Percentiles rank a stretch among this genome's conserved stretches.
These are phyloP conservation scores for Thermomucor indicae-seudaticae DNA, from an alignment of 371 early-diverging fungal genomes.

Conservation along the genomic window DNA sequence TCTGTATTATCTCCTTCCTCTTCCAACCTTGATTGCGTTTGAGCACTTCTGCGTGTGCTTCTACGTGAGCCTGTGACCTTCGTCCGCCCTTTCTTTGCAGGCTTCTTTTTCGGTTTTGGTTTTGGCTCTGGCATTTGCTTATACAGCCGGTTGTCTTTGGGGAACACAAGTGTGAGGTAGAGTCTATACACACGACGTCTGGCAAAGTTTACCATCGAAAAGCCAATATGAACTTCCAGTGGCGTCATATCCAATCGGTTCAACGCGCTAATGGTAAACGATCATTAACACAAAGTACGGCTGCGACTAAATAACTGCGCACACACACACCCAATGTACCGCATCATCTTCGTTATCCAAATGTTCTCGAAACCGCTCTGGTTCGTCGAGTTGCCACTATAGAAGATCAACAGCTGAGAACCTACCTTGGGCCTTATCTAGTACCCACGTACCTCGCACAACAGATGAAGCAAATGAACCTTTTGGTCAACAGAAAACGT, in stretches of 20 bases:
- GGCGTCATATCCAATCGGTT: slow-evolving; percentile 68
- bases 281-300: not conserved
- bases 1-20: slow-evolving; percentile 22
- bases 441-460: slow-evolving; percentile 37
- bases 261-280: slow-evolving; percentile 52
- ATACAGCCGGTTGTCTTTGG: slow-evolving; percentile 66
- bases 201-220: slow-evolving; percentile 60
- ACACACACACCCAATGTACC: slow-evolving; percentile 55
- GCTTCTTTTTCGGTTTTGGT: slow-evolving; percentile 19
- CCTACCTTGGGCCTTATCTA: no score
- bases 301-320: not conserved
- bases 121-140: slow-evolving; percentile 45
- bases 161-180: not conserved
- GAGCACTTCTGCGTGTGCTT: slow-evolving; percentile 19
- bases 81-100: slow-evolving; percentile 5
- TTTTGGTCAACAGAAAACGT: slow-evolving; percentile 36
- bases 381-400: slow-evolving; percentile 68
- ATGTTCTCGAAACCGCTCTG: slow-evolving; percentile 57
- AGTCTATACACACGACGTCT: not conserved
- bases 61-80: slow-evolving; percentile 12
- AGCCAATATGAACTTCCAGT: slow-evolving; percentile 69
- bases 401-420: slow-evolving; percentile 1
- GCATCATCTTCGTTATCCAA: slow-evolving; percentile 56
- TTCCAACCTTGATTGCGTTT: slow-evolving; percentile 18
- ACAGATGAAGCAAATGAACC: slow-evolving; percentile 38